A percentile compares a stretch with the other conserved stretches of the same genome.
phyloP scores from a whole-genome alignment of 768 basidiomycete species.

The Coprinellus aureogranulatus region DNA sequence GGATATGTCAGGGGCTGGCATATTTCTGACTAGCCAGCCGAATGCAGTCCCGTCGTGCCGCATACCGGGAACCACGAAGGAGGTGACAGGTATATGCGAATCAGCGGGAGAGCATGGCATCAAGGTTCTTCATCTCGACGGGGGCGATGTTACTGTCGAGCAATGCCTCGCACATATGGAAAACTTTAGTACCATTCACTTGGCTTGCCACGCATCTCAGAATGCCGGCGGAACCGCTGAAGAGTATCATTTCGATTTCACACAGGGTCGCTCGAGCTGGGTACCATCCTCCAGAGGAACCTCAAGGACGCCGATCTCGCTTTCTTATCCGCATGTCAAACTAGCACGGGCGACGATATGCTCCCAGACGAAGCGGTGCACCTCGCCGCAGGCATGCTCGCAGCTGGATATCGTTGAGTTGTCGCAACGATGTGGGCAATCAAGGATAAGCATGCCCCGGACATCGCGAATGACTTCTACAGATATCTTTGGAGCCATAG shows the following conservation, averaged over 20 bases:
- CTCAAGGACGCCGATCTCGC: slow-evolving; percentile 24
- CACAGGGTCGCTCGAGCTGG: slow-evolving; percentile 16
- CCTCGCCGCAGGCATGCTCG: slow-evolving; percentile 37
- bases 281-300: slow-evolving; percentile 5
- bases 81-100: slow-evolving; percentile 1
- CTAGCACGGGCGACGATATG: slow-evolving; percentile 25
- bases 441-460: slow-evolving; percentile 10
- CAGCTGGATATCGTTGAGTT: slow-evolving; percentile 27
- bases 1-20: not conserved
- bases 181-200: slow-evolving; percentile 20
- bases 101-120: not conserved
- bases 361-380: slow-evolving; percentile 27
- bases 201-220: slow-evolving; percentile 35
- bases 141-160: not conserved
- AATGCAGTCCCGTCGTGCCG: not conserved
- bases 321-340: slow-evolving; percentile 41
- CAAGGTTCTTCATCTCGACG: not conserved
- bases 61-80: slow-evolving; percentile 10
- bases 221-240: slow-evolving; percentile 18
- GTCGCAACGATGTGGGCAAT: slow-evolving; percentile 42
- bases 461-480: slow-evolving; percentile 12
- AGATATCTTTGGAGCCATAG: not conserved
- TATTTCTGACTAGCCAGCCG: slow-evolving; percentile 11
- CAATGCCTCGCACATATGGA: not conserved
- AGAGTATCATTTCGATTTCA: slow-evolving; percentile 22